A percentile compares a stretch with the other conserved stretches of the same genome.
Conservation (phyloP, 2,329 filamentous ascomycete genomes). For the Pseudovirgaria hyperparasitica region DNA sequence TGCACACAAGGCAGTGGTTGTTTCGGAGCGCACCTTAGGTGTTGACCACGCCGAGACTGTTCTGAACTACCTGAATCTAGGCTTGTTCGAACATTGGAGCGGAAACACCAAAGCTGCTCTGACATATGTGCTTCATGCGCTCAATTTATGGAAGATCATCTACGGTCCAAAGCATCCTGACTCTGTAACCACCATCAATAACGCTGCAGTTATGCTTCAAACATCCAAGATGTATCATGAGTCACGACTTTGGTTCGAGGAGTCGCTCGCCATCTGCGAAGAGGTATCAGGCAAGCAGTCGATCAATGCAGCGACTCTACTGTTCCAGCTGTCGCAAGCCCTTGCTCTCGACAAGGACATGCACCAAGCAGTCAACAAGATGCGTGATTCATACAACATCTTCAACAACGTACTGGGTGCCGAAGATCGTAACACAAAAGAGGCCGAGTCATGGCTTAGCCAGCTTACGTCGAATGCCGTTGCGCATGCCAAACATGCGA, state of each 20-base stretch:
- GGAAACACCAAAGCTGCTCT: slow-evolving; percentile 85
- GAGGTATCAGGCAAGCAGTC: slow-evolving; percentile 79
- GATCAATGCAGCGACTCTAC: slow-evolving; percentile 83
- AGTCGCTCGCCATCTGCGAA: slow-evolving; percentile 79
- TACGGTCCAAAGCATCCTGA: slow-evolving; percentile 91
- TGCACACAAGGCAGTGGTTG: slow-evolving; percentile 90
- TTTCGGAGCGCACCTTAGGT: slow-evolving; percentile 86
- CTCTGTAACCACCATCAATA: slow-evolving; percentile 97
- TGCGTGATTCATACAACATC: slow-evolving; percentile 95
- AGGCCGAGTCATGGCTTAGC: slow-evolving; percentile 92
- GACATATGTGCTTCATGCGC: slow-evolving; percentile 77
- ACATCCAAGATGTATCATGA: slow-evolving; percentile 89
- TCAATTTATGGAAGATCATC: slow-evolving; percentile 93
- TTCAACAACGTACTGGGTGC: slow-evolving; percentile 79
- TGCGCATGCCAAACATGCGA: slow-evolving; percentile 83
- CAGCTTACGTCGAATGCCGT: slow-evolving; percentile 94
- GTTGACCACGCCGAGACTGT: slow-evolving; percentile 90
- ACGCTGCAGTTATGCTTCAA: slow-evolving; percentile 96
- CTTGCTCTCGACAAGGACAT: slow-evolving; percentile 91
- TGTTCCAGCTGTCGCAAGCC: slow-evolving; percentile 95
- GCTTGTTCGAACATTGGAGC: slow-evolving; percentile 81
- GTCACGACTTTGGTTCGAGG: slow-evolving; percentile 93
- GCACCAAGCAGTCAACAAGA: slow-evolving; percentile 79
- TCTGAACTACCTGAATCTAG: slow-evolving; percentile 89
- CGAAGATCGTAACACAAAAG: slow-evolving; percentile 94